These are phyloP conservation scores for Priceomyces haplophilus DNA, from an alignment of 805 yeast species.

Conservation along the genomic window DNA sequence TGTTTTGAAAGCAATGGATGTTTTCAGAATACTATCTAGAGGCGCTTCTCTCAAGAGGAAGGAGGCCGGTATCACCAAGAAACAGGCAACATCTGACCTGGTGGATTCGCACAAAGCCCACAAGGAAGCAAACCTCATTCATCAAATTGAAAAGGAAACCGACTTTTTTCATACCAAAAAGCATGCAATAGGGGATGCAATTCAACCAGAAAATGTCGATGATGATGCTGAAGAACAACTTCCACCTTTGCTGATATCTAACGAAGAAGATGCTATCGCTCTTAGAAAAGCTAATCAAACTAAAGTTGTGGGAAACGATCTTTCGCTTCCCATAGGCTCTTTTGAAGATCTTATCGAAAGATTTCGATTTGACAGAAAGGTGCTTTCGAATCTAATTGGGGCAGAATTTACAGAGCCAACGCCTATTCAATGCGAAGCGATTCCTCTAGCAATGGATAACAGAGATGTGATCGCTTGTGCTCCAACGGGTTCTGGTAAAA, in stretches of 20 bases:
- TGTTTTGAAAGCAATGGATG: slow-evolving; percentile 61
- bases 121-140: slow-evolving; percentile 39
- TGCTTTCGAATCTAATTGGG: slow-evolving; percentile 61
- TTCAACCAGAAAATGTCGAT: slow-evolving; percentile 20
- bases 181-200: slow-evolving; percentile 16
- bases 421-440: slow-evolving; percentile 86
- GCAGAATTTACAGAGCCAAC: slow-evolving; percentile 84
- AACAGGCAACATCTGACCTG: slow-evolving; percentile 25
- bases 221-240: slow-evolving; percentile 30
- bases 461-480: slow-evolving; percentile 91
- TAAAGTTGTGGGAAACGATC: slow-evolving; percentile 78
- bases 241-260: slow-evolving; percentile 45
- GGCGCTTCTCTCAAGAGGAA: slow-evolving; percentile 77
- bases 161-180: slow-evolving; percentile 77
- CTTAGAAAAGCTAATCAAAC: slow-evolving; percentile 60
- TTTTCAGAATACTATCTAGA: slow-evolving; percentile 77
- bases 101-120: slow-evolving; percentile 24
- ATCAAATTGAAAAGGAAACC: slow-evolving; percentile 63
- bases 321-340: slow-evolving; percentile 88
- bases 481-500: slow-evolving; percentile 98
- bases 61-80: slow-evolving; percentile 44
- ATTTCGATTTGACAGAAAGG: slow-evolving; percentile 57
- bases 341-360: slow-evolving; percentile 76
- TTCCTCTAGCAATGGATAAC: slow-evolving; percentile 66
- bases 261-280: slow-evolving; percentile 55